A percentile compares a stretch with the other conserved stretches of the same genome.
phyloP scores from a whole-genome alignment of 1,139 yeast genomes.

The Lodderomyces beijingensis region DNA sequence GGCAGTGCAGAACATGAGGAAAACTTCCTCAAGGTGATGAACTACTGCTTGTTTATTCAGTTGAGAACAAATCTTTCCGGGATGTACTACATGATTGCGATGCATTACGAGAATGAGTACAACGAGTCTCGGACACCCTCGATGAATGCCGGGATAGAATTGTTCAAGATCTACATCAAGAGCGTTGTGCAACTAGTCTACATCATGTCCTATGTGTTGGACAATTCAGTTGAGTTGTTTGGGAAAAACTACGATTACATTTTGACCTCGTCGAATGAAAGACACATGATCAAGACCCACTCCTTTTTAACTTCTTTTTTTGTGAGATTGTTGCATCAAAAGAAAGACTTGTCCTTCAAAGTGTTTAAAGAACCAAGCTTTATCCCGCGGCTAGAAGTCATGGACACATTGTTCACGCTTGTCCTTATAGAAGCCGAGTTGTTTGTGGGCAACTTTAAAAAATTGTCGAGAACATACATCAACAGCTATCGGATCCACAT shows the following conservation, averaged over 20 bases:
- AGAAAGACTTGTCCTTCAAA: constrained; percentile 28
- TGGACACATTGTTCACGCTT: constrained; percentile 32
- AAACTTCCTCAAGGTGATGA: constrained; percentile 28
- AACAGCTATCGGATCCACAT: constrained; percentile 42
- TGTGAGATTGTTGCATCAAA: constrained; percentile 39
- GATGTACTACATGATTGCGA: constrained; percentile 40
- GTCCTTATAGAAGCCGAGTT: constrained; percentile 40
- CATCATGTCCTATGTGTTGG: constrained; percentile 43
- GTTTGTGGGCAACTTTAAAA: constrained; percentile 42
- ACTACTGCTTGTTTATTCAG: constrained; percentile 34
- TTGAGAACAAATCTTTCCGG: constrained; percentile 42
- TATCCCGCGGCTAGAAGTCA: constrained; percentile 28
- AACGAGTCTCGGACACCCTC: constrained; percentile 26
- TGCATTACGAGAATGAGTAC: constrained; percentile 37
- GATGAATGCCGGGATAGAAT: constrained; percentile 40
- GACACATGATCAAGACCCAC: constrained; percentile 43
- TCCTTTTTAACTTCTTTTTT: constrained; percentile 39
- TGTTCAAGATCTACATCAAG: constrained; percentile 41
- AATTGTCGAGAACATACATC: constrained; percentile 34
- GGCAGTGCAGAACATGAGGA: constrained; percentile 19
- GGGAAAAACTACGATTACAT: constrained; percentile 40
- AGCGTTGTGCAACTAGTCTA: constrained; percentile 43
- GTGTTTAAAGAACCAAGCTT: constrained; percentile 19
- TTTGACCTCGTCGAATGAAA: constrained; percentile 37
- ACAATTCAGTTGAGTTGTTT: constrained; percentile 40